Evolutionary conservation across 345 rosid genomes (phyloP), one percentile per base, ranked within the genome.

Genomic region (Nephelium lappaceum): DNA sequence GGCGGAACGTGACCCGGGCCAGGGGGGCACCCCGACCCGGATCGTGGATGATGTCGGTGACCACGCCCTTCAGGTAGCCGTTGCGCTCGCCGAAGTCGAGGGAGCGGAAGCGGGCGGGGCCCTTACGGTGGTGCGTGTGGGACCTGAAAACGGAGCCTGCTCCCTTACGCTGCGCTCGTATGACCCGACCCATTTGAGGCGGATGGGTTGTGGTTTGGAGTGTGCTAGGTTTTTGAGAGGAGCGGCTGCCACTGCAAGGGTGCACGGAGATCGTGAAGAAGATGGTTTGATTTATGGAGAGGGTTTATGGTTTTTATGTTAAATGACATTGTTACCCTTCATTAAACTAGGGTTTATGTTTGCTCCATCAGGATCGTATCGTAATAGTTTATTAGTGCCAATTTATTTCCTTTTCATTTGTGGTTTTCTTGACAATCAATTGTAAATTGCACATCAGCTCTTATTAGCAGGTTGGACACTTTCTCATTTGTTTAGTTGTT

Each of bases 81-180:
- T 91, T 90, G 5, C 95, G 85, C 86, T 91, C 93, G 3, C 93
- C 92, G 77, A 85, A 91, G 39, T 91, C 95, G 79, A 91, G 93
- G 11, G 88, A 85, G 5, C 92, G 82, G 89, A 91, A 91, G 11
- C 91, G 84, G 6, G 93, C 92, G 0, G 95, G 90, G 3, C 95
- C 95, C 81, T 91, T 91, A 43, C 95, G 90, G 85, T 90, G 93
- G 84, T 91, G 93, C 41, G 92, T 90, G 83, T 91, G 93, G 19
- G 95, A 83, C 81, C 87, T 90, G 91, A 91, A 91, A 76, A 91
- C 93, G 38, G 93, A 90, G 3, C 93, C 95, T 0, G 93, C 90
- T 67, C 95, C 95, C 83, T 91, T 91, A 77, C 92, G 86, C 74
- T 90, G 93, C 24, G 91, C 93, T 69, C 95, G 85, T 75, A 91